Base-by-base conservation (phyloP, 2,329 filamentous ascomycete genomes). In the Cadophora gregata region DNA sequence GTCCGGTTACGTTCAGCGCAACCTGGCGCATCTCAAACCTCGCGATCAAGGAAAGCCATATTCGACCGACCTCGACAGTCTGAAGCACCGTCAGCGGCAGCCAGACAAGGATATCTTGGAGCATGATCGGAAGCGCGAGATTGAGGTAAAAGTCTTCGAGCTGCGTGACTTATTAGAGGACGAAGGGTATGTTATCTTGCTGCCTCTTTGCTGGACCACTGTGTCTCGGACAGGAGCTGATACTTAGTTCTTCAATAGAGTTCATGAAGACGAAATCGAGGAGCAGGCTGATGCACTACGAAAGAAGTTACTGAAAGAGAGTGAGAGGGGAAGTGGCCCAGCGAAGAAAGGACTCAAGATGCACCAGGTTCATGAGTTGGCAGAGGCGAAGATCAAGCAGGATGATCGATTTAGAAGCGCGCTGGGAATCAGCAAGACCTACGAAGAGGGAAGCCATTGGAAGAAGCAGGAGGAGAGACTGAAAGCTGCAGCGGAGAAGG, bases 1-100 rank as follows among this genome's bases (percentile, higher is more conserved):
- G 65, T 98, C 95, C 0, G 96, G 96, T 77, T 98, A 98, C 79
- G 95, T 99, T 65, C 95, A 98, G 81, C 93, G 93, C 79, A 99
- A 98, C 82, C 88, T 93, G 42, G 96, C 96, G 21, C 90, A 95
- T 77, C 88, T 97, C 74, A 89, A 86, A 77, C 93, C 92, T 33
- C 93, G 95, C 80, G 93, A 97, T 81, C 72, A 75, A 68, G 72
- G 64, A 21, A 76, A 76, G 42, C 94, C 93, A 0, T 97, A 97
- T 79, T 78, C 79, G 45, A 88, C 88, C 69, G 88, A 92, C 76
- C 82, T 87, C 70, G 87, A 92, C 74, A 84, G 82, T 66, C 84
- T 92, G 73, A 90, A 89, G 75, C 92, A 96, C 79, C 85, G 86
- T 70, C 91, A 91, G 77, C 88, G 95, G 27, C 88, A 96, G 74